Conservation (phyloP, 2,329 filamentous ascomycete species). For the Neospermospora avenae region DNA sequence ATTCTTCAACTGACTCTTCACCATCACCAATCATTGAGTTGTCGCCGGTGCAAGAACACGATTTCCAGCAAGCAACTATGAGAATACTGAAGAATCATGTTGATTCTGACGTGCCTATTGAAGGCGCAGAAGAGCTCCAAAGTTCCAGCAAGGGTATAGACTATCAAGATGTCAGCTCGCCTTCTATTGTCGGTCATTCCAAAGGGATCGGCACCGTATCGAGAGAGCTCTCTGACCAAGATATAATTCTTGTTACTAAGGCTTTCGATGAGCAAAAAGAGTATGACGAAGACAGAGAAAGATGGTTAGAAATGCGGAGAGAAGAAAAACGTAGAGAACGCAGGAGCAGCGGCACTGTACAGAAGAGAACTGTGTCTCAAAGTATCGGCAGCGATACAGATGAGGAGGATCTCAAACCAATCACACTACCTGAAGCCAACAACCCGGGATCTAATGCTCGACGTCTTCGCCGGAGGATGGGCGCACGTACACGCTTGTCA, state of each 20-base stretch:
- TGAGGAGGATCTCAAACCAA: conserved; percentile 33
- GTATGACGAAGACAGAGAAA: background rate
- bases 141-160: background rate
- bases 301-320: background rate
- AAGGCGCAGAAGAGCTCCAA: background rate
- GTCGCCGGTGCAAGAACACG: background rate
- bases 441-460: conserved; percentile 30
- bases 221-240: background rate
- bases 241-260: background rate
- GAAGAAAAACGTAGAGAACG: conserved; percentile 26
- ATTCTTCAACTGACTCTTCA: background rate
- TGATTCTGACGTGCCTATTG: background rate
- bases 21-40: background rate
- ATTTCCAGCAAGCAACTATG: background rate
- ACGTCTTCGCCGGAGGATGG: background rate
- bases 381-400: conserved; percentile 36
- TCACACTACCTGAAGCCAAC: conserved; percentile 25
- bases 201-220: background rate
- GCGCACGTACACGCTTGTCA: background rate
- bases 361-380: conserved; percentile 32
- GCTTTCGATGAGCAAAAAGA: background rate
- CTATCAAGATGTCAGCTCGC: background rate
- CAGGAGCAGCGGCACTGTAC: conserved; percentile 28
- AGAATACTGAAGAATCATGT: no score
- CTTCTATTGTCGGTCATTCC: background rate